Evolutionary conservation across 1,284 basidiomycete species (phyloP).

Genomic region (Phaffia rhodozyma): DNA sequence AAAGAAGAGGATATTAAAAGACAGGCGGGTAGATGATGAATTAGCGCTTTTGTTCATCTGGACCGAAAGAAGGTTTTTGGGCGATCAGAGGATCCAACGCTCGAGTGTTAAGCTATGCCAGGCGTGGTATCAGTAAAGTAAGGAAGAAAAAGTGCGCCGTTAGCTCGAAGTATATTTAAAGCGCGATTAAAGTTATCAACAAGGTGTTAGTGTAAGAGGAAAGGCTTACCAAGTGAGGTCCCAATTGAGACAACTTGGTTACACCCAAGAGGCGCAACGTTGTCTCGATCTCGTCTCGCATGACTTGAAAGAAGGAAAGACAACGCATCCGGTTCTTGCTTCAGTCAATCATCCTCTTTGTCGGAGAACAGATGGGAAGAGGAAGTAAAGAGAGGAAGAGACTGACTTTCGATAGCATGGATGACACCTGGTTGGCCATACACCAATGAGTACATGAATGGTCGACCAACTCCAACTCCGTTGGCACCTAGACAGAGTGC

Average conservation of each 20-base stretch:
- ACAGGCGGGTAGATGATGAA: background rate
- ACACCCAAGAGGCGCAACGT: slow-evolving; percentile 71
- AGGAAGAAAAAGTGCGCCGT: background rate
- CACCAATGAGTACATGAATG: slow-evolving; percentile 37
- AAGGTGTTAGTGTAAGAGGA: background rate
- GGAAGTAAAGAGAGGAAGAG: background rate
- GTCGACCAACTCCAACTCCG: slow-evolving; percentile 35
- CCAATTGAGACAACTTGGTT: slow-evolving; percentile 42
- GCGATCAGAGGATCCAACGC: slow-evolving; percentile 13
- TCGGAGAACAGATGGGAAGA: background rate
- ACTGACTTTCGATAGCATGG: slow-evolving; percentile 38
- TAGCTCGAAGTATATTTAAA: too few species aligned
- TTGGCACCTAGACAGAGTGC: slow-evolving; percentile 41
- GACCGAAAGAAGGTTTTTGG: background rate
- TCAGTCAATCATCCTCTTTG: background rate
- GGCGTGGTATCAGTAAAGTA: background rate
- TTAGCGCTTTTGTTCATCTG: slow-evolving; percentile 1
- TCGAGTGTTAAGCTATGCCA: slow-evolving; percentile 13
- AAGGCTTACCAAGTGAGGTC: slow-evolving; percentile 31
- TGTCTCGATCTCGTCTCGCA: slow-evolving; percentile 67
- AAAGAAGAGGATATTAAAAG: too few species aligned
- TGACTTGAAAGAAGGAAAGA: slow-evolving; percentile 36
- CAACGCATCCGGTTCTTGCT: background rate
- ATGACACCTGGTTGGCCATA: slow-evolving; percentile 37
- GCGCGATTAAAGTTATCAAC: slow-evolving; percentile 20